Evolutionary conservation across 208 protist genomes (phyloP).

Genomic region (Acanthamoeba healyi): DNA sequence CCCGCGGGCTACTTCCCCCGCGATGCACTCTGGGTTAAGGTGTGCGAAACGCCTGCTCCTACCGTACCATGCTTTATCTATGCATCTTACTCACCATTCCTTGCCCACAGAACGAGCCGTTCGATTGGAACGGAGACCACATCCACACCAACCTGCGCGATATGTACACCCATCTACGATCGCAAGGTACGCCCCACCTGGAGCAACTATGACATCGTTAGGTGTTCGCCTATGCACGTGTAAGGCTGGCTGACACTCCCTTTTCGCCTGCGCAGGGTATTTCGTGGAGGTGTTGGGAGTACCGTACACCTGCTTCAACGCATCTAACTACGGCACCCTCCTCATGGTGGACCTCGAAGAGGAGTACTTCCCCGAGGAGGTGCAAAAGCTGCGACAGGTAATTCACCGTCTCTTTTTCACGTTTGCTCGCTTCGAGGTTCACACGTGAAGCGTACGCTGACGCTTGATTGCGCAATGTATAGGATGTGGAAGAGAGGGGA

Average conservation of each 20-base stretch:
- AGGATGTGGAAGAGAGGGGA: conserved; percentile 91
- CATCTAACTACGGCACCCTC: conserved; percentile 91
- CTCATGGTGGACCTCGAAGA: conserved; percentile 95
- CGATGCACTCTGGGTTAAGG: conserved; percentile 92
- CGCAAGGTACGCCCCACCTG: too few relatives aligned
- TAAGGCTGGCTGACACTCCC: too few relatives aligned
- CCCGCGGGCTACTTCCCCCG: conserved; percentile 95
- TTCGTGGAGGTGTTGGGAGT: conserved; percentile 89
- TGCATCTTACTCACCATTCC: not conserved
- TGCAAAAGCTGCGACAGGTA: conserved; percentile 86
- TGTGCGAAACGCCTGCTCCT: not conserved
- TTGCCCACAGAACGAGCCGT: conserved; percentile 87
- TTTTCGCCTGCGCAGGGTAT: too few relatives aligned
- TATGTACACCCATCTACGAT: conserved; percentile 89
- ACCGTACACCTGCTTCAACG: conserved; percentile 91
- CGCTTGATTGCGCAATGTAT: too few relatives aligned
- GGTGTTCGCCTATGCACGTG: too few relatives aligned
- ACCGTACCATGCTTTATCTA: not conserved
- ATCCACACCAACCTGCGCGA: conserved; percentile 95
- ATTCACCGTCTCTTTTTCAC: not conserved
- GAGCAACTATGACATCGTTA: too few relatives aligned
- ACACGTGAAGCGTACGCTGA: too few relatives aligned
- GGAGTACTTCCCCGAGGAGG: conserved; percentile 89
- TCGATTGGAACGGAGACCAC: conserved; percentile 97
- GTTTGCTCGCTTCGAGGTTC: too few relatives aligned